Base-by-base conservation (phyloP, 805 yeast species). In the Wickerhamiella bombiphila region DNA sequence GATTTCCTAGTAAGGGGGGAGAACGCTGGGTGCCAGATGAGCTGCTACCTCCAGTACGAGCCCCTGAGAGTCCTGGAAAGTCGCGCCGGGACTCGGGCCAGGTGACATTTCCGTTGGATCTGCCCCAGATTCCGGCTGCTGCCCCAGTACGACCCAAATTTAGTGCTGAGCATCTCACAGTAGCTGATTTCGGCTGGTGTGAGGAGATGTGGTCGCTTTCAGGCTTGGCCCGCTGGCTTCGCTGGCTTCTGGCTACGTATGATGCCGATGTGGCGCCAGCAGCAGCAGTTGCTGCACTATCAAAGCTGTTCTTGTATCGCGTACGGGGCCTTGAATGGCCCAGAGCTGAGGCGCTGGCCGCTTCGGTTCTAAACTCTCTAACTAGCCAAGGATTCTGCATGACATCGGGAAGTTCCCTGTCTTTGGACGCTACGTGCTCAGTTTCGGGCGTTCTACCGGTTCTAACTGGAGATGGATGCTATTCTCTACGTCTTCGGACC, bases 391-490 rank as follows among this genome's bases (percentile, higher is more conserved):
- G 50, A 2, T 50, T 55, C 28, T 8, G 8, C 13, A 5, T 30
- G 22, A 35, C 55, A 13, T 37, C 26, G n/a, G 35, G 29, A 6
- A 40, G 33, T 29, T 31, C 45, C 36, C 47, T 42, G 5, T 24
- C 28, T n/a, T 29, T 42, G n/a, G 21, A 36, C 22, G 30, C 45
- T 4, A 32, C 35, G 8, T 32, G 40, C 2, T 29, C 25, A 6
- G 37, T 34, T 3, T 37, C 52, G 1, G 65, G 65, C 2, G 64
- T 60, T 14, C 29, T 60, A 14, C 55, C 64, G 3, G 35, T 42
- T 5, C 40, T 58, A 5, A 42, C 59, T 9, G 57, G 59, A n/a
- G 32, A 37, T 32, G 61, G 63, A 2, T 58, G 62, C 42, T 58
- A 57, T 34, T 41, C 60, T 3, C 51, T 46, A 20, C 30, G 17